These are phyloP conservation scores for Neurospora sp. DNA, from an alignment of 495 filamentous ascomycete genomes.

Conservation along the genomic window DNA sequence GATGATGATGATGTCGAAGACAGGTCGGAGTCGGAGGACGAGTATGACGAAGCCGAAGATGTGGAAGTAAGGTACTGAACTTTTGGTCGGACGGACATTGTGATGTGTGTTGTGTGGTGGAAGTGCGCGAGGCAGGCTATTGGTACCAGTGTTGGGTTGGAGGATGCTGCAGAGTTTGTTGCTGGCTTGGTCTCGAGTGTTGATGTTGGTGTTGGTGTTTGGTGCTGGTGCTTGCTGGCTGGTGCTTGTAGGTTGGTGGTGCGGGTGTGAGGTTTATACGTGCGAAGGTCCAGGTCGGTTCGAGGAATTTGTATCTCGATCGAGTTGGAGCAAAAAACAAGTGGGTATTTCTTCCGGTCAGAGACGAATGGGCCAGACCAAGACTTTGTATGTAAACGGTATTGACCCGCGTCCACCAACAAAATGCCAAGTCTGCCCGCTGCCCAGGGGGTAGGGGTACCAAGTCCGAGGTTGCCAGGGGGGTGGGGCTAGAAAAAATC, in stretches of 20 bases:
- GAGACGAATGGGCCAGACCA: conserved; percentile 14
- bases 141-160: background rate
- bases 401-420: conserved; percentile 4
- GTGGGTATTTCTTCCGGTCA: background rate
- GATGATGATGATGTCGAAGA: conserved; percentile 15
- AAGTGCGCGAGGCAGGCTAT: background rate
- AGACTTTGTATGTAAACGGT: conserved; percentile 5
- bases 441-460: conserved; percentile 1
- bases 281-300: background rate
- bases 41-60: conserved; percentile 27
- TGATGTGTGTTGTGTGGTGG: conserved; percentile 18
- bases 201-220: background rate
- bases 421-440: background rate
- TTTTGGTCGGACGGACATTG: conserved; percentile 22
- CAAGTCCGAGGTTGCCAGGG: conserved; percentile 4
- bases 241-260: background rate
- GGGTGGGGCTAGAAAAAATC: background rate
- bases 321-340: background rate
- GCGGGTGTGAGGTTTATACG: background rate
- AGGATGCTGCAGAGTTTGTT: background rate
- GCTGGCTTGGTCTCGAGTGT: background rate
- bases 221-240: background rate
- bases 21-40: conserved; percentile 33
- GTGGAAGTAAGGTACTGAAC: conserved; percentile 30
- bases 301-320: background rate